A percentile compares a stretch with the other conserved stretches of the same genome.
These are phyloP conservation scores for Phytopythium cucurbitacearum DNA, from an alignment of 352 stramenopile genomes.

Conservation along the genomic window DNA sequence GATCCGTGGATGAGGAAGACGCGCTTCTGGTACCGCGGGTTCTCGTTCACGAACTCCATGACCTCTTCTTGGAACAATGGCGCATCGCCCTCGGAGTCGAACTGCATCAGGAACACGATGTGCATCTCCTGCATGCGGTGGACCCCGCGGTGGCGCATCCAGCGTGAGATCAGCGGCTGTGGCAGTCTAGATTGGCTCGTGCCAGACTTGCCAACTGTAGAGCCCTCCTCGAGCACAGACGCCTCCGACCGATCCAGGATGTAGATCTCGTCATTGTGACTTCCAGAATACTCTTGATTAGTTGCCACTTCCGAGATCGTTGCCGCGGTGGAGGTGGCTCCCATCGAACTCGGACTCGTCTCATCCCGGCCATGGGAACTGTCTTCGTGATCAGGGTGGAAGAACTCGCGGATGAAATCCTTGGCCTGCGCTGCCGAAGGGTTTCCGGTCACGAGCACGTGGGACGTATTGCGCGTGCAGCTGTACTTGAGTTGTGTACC, in stretches of 20 bases:
- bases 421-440: constrained; percentile 73
- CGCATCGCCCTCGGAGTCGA: constrained; percentile 45
- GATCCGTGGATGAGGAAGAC: constrained; percentile 81
- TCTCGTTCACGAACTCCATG: constrained; percentile 61
- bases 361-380: constrained; percentile 4
- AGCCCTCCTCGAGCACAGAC: constrained; percentile 24
- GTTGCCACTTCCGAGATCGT: background rate
- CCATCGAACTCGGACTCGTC: no score
- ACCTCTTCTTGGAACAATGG: constrained; percentile 58
- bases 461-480: constrained; percentile 55
- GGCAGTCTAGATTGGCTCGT: constrained; percentile 6
- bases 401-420: constrained; percentile 88
- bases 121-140: constrained; percentile 69
- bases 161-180: constrained; percentile 27
- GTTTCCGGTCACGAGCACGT: constrained; percentile 86
- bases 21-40: constrained; percentile 68
- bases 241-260: background rate
- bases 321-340: constrained; percentile 7
- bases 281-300: background rate
- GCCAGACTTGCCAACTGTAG: constrained; percentile 1
- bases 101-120: constrained; percentile 77
- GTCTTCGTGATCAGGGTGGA: constrained; percentile 78
- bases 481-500: constrained; percentile 55
- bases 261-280: background rate
- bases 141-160: constrained; percentile 41